Evolutionary conservation across 2,329 filamentous ascomycete species (phyloP), one percentile per base, ranked within the genome.

Genomic region (Aspergillus thermomutatus): DNA sequence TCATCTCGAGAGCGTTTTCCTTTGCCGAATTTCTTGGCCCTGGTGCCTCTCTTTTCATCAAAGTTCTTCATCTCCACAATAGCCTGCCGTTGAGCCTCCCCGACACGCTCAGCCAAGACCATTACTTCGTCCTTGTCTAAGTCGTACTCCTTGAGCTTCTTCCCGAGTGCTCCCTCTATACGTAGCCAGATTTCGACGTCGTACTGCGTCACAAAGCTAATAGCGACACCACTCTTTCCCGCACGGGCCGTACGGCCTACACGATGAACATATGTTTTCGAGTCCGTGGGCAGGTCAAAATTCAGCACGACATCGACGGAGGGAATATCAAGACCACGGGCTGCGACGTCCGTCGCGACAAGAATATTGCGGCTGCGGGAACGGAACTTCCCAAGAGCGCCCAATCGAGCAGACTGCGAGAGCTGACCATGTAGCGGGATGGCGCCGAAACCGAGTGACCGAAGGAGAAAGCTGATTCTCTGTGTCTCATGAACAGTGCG

Each of bases 371-470:
- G 83, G n/a, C 83, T 85, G 7, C 87, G 86, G 3, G 88, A 81
- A 54, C 89, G 87, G 81, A 99, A 97, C 72, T 97, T 97, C 72
- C 89, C 90, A 8, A 99, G 80, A 0, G 94, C 90, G 6, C 91
- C 92, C 0, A 97, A 79, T 64, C 94, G 91, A 17, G 90, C 83
- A 1, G 90, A 90, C 72, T 99, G 94, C 1, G 87, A 92, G 51
- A 99, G 84, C 70, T 96, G 91, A 8, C 93, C 94, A 75, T 99
- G 93, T 0, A 99, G 82, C 0, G 94, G 93, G 58, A 97, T 94
- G 3, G 92, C 93, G 43, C 88, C 87, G 69, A 97, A 94, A 27
- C 92, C 93, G 3, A 99, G 84, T 0, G 87, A 83, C 50, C 93
- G 87, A 2, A 97, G 82, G 17, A 99, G 76, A 67, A 96, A 89